phyloP scores from a whole-genome alignment of 495 filamentous ascomycete genomes.

The Penicillium chermesinum region DNA sequence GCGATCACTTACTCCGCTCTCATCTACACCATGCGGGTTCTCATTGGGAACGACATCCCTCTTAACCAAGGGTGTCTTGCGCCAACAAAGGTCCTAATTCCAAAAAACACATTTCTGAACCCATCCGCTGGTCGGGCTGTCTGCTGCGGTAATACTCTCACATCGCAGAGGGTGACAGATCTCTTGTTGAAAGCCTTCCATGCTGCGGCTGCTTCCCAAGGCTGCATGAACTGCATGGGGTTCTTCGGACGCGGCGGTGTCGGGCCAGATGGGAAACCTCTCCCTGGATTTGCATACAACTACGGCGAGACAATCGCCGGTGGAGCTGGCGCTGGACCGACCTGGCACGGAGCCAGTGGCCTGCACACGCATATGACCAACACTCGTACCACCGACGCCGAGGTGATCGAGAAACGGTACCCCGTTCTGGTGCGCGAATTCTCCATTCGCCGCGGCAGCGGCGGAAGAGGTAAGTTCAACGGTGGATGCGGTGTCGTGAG shows the following conservation, averaged over 20 bases:
- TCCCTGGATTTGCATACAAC: constrained; percentile 57
- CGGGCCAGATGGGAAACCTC: constrained; percentile 18
- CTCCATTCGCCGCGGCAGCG: background rate
- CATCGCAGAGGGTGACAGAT: constrained; percentile 73
- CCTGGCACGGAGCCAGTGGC: constrained; percentile 79
- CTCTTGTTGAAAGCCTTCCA: constrained; percentile 83
- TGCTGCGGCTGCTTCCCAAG: constrained; percentile 82
- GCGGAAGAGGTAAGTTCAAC: background rate
- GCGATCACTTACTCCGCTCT: constrained; percentile 89
- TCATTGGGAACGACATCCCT: constrained; percentile 87
- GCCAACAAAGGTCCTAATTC: constrained; percentile 78
- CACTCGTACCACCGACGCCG: constrained; percentile 87
- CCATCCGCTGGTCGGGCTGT: constrained; percentile 45
- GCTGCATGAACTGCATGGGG: constrained; percentile 73
- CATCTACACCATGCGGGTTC: constrained; percentile 85
- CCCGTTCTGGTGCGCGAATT: constrained; percentile 65
- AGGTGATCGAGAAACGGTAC: constrained; percentile 85
- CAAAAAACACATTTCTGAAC: constrained; percentile 68
- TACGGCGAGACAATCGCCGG: constrained; percentile 95
- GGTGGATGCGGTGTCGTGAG: background rate
- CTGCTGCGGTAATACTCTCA: background rate
- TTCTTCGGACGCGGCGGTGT: constrained; percentile 43
- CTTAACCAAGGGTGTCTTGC: constrained; percentile 91
- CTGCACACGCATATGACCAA: constrained; percentile 97
- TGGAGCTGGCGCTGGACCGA: constrained; percentile 74